These are phyloP conservation scores for Penicillium salamii DNA, from an alignment of 495 filamentous ascomycete species.

Conservation along the genomic window DNA sequence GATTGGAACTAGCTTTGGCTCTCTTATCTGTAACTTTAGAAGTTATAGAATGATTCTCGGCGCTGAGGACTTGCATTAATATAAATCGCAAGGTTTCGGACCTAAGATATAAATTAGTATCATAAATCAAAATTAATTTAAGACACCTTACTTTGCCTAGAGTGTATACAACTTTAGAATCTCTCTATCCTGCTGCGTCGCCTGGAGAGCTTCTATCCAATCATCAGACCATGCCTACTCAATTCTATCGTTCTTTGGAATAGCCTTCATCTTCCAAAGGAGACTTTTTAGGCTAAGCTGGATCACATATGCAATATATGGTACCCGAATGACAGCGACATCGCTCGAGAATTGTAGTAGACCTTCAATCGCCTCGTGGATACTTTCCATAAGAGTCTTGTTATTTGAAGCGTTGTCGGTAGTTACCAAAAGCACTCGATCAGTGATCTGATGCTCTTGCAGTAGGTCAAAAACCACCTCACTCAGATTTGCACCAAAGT, in stretches of 20 bases:
- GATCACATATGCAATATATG: conserved; percentile 18
- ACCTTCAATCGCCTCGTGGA: neutral
- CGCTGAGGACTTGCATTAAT: conserved; percentile 16
- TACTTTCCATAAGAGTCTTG: neutral
- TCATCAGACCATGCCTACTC: conserved; percentile 12
- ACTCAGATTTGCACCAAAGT: conserved; percentile 6
- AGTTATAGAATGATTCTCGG: conserved; percentile 5
- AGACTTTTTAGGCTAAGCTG: conserved; percentile 18
- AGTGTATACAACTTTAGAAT: conserved; percentile 12
- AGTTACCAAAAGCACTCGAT: neutral
- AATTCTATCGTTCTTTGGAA: conserved; percentile 7
- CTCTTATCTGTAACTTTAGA: conserved; percentile 7
- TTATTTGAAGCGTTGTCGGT: neutral
- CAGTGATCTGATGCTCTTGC: neutral
- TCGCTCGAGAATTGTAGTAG: no score
- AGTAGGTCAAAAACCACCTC: neutral
- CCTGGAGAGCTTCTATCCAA: neutral
- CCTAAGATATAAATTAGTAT: conserved; percentile 7
- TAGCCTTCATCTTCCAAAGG: conserved; percentile 13
- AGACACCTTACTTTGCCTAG: conserved; percentile 5
- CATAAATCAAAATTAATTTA: neutral
- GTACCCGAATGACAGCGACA: conserved; percentile 7
- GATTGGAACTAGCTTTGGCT: conserved; percentile 16
- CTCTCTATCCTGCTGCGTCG: conserved; percentile 1
- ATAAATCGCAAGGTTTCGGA: conserved; percentile 13